Evolutionary conservation across 108 stramenopile genomes (phyloP).

Genomic region (Nannochloropsis gaditana): DNA sequence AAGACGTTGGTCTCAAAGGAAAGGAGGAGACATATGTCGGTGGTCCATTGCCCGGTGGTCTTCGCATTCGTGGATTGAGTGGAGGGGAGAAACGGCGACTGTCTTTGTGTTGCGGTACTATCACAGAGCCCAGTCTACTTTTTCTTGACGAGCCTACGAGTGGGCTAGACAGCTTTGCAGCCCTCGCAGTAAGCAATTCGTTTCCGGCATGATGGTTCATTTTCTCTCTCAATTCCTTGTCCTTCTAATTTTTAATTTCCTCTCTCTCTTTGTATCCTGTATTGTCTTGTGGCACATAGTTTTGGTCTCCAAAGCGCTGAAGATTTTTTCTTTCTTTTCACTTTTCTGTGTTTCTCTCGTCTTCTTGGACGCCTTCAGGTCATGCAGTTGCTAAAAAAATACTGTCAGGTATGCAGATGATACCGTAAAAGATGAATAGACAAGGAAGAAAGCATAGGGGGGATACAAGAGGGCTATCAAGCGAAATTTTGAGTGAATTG

Average conservation of each 20-base stretch:
- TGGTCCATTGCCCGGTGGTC: conserved; percentile 21
- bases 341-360: background rate
- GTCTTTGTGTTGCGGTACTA: conserved; percentile 66
- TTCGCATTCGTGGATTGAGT: conserved; percentile 31
- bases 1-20: conserved; percentile 56
- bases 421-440: no score
- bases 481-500: no score
- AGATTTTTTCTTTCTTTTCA: background rate
- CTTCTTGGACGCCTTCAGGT: background rate
- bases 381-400: background rate
- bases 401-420: background rate
- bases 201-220: no score
- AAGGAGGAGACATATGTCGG: conserved; percentile 56
- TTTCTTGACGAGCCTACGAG: conserved; percentile 74
- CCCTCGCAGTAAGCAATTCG: conserved; percentile 51
- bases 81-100: conserved; percentile 77
- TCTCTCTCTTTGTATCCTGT: background rate
- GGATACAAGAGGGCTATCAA: no score
- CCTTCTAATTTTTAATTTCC: background rate
- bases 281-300: background rate
- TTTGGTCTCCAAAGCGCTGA: background rate
- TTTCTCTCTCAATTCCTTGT: background rate
- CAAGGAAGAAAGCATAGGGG: no score
- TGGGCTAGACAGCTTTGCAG: conserved; percentile 66
- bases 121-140: conserved; percentile 63